Evolutionary conservation across 495 filamentous ascomycete species (phyloP), one percentile per base, ranked within the genome.

Genomic region (Apodospora peruviana): DNA sequence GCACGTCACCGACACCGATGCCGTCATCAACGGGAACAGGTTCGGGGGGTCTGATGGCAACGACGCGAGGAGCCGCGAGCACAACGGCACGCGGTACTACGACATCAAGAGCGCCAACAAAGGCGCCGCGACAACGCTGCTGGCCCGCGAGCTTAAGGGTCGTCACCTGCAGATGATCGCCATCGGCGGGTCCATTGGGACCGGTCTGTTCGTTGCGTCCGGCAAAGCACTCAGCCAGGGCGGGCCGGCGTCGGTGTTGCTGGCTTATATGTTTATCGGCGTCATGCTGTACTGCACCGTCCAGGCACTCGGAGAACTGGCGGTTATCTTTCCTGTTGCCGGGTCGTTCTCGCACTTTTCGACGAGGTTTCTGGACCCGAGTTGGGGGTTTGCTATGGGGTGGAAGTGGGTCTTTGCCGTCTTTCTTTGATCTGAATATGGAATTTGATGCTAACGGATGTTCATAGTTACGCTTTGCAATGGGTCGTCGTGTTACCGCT

Each of bases 341-440:
- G 91, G 91, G 47, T 95, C 89, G 7, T 97, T 96, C 64, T 85
- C 90, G 20, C 85, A 88, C 19, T 96, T 87, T 66, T 95, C 90
- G 29, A 95, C 88, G 36, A 79, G 91, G 23, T 97, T 96, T 66
- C 57, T 96, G 20, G 91, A 96, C 57, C 91, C 91, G 7, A 87
- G 87, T 10, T 96, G 91, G 93, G 93, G 93, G 3, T 97, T 96
- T 62, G 91, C 93, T 34, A 95, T 96, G 89, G 93, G 93, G 22
- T 96, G 91, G 91, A 95, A 96, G 75, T 83, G 25, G 43, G 60
- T 59, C 16, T 2, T 18, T 29, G 37, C 12, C 22, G 10, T 40
- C 18, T 40, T 29, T 42, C 22, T 16, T 21, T 45, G 12, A 16
- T 37, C 44, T 46, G 17, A 20, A 14, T 41, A 2, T 23, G 18